Percentiles rank a stretch among this genome's conserved stretches.
Evolutionary conservation across 108 stramenopile species (phyloP).

Genomic region (Pseudonitzschia delicatissima): DNA sequence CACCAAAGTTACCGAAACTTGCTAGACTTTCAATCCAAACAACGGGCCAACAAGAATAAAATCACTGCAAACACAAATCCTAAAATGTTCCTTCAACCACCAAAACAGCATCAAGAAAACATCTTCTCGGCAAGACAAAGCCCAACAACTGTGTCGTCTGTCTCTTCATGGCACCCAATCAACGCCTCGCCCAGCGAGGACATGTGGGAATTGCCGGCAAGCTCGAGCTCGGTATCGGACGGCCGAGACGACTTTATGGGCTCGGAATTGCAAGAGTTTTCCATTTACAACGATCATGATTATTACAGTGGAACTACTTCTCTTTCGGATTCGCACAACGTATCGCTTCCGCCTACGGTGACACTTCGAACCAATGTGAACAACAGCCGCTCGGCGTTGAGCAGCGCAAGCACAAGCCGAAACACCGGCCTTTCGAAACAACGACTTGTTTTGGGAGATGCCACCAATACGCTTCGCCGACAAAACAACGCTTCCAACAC

Average conservation of each 20-base stretch:
- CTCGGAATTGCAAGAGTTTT: neutral
- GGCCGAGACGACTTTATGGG: neutral
- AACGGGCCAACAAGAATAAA: too few species aligned
- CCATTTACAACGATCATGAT: neutral
- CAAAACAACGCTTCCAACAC: neutral
- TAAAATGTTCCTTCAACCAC: too few species aligned
- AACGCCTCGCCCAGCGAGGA: constrained; percentile 26
- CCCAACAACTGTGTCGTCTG: neutral
- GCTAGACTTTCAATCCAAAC: too few species aligned
- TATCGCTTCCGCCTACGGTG: neutral
- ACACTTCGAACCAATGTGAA: neutral
- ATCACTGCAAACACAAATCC: too few species aligned
- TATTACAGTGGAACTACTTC: neutral
- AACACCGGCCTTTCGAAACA: neutral
- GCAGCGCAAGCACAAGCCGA: neutral
- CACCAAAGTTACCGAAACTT: too few species aligned
- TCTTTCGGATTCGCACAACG: neutral
- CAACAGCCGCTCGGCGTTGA: too few species aligned
- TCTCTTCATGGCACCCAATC: constrained; percentile 27
- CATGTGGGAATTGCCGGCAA: constrained; percentile 26
- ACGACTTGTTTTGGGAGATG: constrained; percentile 11
- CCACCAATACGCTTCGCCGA: constrained; percentile 8
- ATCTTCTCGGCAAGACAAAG: too few species aligned
- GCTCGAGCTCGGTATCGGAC: constrained; percentile 2
- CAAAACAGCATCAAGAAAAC: too few species aligned